Conservation (phyloP, 805 yeast genomes). For the Myxozyma udenii region DNA sequence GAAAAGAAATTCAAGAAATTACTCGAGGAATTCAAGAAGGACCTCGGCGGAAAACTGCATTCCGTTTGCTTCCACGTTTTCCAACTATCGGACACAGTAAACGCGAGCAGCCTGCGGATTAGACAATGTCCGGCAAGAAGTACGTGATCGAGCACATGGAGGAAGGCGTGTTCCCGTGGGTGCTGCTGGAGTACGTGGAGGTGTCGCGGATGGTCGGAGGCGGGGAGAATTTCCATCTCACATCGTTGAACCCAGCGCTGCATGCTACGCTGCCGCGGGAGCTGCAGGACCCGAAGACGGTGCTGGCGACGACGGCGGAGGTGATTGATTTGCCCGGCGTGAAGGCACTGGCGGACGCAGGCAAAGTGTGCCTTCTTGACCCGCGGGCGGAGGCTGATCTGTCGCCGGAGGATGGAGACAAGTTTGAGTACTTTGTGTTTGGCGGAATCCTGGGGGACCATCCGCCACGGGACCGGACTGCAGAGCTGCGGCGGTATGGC, state of each 20-base stretch:
- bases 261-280: conserved; percentile 61
- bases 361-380: conserved; percentile 76
- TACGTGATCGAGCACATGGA: conserved; percentile 93
- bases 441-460: conserved; percentile 72
- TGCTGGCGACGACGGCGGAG: conserved; percentile 62
- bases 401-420: conserved; percentile 59
- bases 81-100: no score
- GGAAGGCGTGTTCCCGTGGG: conserved; percentile 96
- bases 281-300: conserved; percentile 52
- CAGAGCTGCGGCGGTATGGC: conserved; percentile 81
- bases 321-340: conserved; percentile 43
- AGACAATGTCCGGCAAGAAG: conserved; percentile 9
- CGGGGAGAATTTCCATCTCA: conserved; percentile 60
- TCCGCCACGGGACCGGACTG: conserved; percentile 81
- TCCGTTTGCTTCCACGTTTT: no score
- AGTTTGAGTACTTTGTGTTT: conserved; percentile 85
- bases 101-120: no score
- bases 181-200: conserved; percentile 76
- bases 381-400: conserved; percentile 80
- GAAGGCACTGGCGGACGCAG: conserved; percentile 34
- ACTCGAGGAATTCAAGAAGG: no score
- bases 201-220: conserved; percentile 78
- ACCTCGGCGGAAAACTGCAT: no score
- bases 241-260: conserved; percentile 65
- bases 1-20: no score